Conservation (phyloP, 202 grass and related monocot genomes). For the Saccharum hybrid region DNA sequence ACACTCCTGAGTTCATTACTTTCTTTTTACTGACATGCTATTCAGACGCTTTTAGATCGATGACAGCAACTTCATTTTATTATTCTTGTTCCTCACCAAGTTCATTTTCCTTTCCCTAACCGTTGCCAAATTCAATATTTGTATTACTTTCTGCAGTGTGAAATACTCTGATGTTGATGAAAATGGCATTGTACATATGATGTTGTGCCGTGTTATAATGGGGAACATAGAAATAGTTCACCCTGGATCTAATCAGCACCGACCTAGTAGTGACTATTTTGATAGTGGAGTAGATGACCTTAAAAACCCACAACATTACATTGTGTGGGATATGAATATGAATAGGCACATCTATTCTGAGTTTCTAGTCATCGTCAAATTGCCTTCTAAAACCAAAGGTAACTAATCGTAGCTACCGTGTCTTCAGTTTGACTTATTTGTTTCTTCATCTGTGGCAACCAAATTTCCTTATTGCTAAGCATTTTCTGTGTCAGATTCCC, state of each 20-base stretch:
- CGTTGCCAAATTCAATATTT: slow-evolving; percentile 45
- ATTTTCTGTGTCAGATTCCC: slow-evolving; percentile 65
- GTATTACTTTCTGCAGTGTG: slow-evolving; percentile 73
- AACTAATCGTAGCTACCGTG: slow-evolving; percentile 29
- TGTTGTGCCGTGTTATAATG: slow-evolving; percentile 96
- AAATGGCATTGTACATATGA: slow-evolving; percentile 79
- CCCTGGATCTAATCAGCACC: slow-evolving; percentile 77
- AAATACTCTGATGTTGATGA: slow-evolving; percentile 93
- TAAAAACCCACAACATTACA: slow-evolving; percentile 88
- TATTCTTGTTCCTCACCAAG: slow-evolving; percentile 2
- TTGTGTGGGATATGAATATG: slow-evolving; percentile 93
- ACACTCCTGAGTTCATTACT: slow-evolving; percentile 23
- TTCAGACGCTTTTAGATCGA: slow-evolving; percentile 34
- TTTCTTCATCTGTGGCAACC: slow-evolving; percentile 17
- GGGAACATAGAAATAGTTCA: slow-evolving; percentile 94
- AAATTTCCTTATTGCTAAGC: slow-evolving; percentile 37
- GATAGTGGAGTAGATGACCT: slow-evolving; percentile 97
- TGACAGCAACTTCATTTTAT: slow-evolving; percentile 28
- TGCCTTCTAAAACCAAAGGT: slow-evolving; percentile 82
- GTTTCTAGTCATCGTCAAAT: slow-evolving; percentile 81
- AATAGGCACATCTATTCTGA: slow-evolving; percentile 90
- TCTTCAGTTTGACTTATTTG: slow-evolving; percentile 30
- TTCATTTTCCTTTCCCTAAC: slow-evolving; percentile 37
- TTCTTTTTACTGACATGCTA: slow-evolving; percentile 42
- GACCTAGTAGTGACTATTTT: slow-evolving; percentile 68